Evolutionary conservation across 257 asterid species (phyloP), one percentile per base, ranked within the genome.

Genomic region (Salvia hispanica): DNA sequence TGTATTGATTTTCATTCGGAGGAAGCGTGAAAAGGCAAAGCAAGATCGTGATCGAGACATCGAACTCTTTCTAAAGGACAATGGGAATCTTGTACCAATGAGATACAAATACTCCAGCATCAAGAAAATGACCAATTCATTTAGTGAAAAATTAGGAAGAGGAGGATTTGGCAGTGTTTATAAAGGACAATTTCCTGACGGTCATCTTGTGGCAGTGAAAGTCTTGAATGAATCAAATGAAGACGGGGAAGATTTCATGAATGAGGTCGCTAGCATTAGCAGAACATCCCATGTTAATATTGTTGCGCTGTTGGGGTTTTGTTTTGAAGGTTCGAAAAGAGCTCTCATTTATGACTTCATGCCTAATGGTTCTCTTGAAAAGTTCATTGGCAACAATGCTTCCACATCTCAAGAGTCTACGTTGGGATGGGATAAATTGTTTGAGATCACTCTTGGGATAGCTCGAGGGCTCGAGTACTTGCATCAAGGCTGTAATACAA

Each of bases 221-320:
- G 52, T 82, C 3, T 36, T 79, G 52, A 58, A 71, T 0, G 80
- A 58, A 16, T 62, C 79, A 0, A 51, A 58, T 21, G 70, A 15
- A 13, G 74, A 47, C 0, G 78, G 76, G 7, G 80, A 81, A 56
- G 86, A 79, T 0, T 84, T 84, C 66, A 76, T 76, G 52, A 84
- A 84, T 28, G 86, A 84, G 37, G 83, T 81, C 0, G 74, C 76
- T 0, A 81, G 79, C n/a, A 81, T 81, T 8, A 79, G 82, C 9
- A 75, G 68, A 59, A 81, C 86, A 39, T 84, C 86, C 4, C 86
- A 79, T 16, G 55, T 81, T 9, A 84, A 77, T 28, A 42, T 81
- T 0, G 83, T 84, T 31, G 21, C 62, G 5, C 83, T 84, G 5
- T 18, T 74, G n/a, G 89, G 89, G 12, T 81, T 79, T 13, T 84